A percentile compares a stretch with the other conserved stretches of the same genome.
Conservation (phyloP, 2,329 filamentous ascomycete genomes). For the Ascochyta koolunga region DNA sequence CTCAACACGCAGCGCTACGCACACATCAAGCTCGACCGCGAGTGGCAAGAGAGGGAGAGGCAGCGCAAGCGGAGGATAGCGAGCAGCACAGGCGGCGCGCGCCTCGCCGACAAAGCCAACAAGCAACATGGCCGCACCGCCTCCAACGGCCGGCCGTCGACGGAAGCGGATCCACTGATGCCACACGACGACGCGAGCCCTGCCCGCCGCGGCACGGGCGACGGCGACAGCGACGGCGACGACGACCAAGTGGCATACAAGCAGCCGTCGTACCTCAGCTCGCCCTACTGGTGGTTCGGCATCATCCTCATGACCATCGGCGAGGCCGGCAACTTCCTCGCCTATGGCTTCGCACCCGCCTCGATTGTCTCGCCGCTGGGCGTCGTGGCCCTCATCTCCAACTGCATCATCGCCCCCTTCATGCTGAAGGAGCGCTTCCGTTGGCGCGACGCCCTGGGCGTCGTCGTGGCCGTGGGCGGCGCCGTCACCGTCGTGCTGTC, state of each 20-base stretch:
- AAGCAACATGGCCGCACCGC: constrained; percentile 8
- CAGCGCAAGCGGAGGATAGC: constrained; percentile 35
- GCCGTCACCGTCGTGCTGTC: constrained; percentile 93
- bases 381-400: constrained; percentile 95
- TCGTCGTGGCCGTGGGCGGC: constrained; percentile 83
- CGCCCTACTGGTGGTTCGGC: constrained; percentile 95
- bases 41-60: constrained; percentile 61
- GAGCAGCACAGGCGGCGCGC: constrained; percentile 52
- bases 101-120: constrained; percentile 40
- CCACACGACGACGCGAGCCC: background rate
- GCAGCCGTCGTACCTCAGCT: constrained; percentile 79
- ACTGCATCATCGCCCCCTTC: constrained; percentile 93
- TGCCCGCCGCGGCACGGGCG: background rate
- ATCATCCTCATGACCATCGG: constrained; percentile 91
- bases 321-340: constrained; percentile 94
- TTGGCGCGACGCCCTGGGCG: constrained; percentile 82
- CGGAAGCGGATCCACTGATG: constrained; percentile 10
- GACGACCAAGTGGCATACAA: constrained; percentile 47
- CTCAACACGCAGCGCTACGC: constrained; percentile 97
- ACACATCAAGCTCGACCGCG: constrained; percentile 80
- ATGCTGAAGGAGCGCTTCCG: constrained; percentile 93
- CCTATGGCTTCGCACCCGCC: constrained; percentile 95
- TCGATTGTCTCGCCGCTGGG: constrained; percentile 96
- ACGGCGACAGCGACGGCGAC: constrained; percentile 9
- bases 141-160: constrained; percentile 1